Percentiles rank a stretch among this genome's conserved stretches.
These are phyloP conservation scores for Citrus trifoliata DNA, from an alignment of 345 rosid genomes.

Conservation along the genomic window DNA sequence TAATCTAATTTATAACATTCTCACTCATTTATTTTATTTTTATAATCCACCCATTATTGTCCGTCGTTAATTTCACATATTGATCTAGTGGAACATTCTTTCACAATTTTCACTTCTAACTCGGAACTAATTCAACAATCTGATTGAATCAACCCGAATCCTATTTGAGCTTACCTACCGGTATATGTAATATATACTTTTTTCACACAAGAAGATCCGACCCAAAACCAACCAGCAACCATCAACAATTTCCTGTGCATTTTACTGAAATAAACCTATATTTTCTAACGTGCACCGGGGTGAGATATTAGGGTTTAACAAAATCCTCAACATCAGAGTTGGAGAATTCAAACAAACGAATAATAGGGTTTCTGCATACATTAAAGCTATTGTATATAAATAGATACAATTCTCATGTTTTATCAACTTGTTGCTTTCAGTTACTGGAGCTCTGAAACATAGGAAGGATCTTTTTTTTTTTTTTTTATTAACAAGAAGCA, in stretches of 20 bases:
- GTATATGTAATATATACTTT: background rate
- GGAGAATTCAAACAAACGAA: background rate
- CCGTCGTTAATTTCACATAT: background rate
- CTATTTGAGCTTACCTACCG: background rate
- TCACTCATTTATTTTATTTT: too few species aligned
- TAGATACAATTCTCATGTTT: background rate
- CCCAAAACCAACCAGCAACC: background rate
- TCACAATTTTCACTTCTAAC: background rate
- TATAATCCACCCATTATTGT: background rate
- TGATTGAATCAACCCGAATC: background rate
- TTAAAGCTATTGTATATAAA: background rate
- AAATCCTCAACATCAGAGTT: background rate
- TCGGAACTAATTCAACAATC: background rate
- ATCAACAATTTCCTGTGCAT: background rate
- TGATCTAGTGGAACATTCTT: background rate
- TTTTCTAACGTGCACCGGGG: slow-evolving; percentile 17
- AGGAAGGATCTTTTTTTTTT: background rate
- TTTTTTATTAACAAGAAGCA: background rate
- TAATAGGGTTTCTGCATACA: background rate
- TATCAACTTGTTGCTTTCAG: slow-evolving; percentile 1
- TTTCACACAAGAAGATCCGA: background rate
- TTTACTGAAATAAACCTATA: background rate
- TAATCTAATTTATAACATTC: too few species aligned
- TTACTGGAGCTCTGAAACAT: slow-evolving; percentile 2
- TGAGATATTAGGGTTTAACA: slow-evolving; percentile 29